Base-by-base conservation (phyloP, 1,284 basidiomycete species). In the Boletus mariae region DNA sequence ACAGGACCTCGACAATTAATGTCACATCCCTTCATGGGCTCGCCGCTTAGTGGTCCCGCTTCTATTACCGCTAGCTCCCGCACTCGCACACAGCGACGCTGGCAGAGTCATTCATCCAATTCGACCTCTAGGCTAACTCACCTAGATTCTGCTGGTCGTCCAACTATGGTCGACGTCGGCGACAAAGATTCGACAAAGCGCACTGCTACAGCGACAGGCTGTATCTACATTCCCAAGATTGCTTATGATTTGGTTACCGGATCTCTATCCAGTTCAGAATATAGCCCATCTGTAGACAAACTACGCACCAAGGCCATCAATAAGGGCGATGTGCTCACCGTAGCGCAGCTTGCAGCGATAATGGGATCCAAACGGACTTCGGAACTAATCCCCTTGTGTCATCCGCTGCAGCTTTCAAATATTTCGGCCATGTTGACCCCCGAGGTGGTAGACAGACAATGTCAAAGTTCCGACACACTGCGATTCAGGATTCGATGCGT, bases 301-400 rank as follows among this genome's bases (percentile, higher is more conserved):
- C 73, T 73, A 31, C 71, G 72, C 49, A 70, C 66, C 11, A 86
- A 87, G 66, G 75, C 76, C 7, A 73, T 74, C 42, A 71, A 75
- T 34, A 92, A 94, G 70, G 85, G 92, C 47, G 80, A 94, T 70
- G 81, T 84, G n/a, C 71, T 93, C 46, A 82, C 83, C 11, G 81
- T 91, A 17, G 87, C 90, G 15, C 87, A 92, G 61, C 74, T 94
- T 25, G 92, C 92, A 2, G 93, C 84, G 12, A 90, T 94, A 66
- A 92, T 93, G 85, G 92, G 80, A 8, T 83, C 87, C 55, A 95
- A 95, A 69, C 82, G 82, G 53, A 94, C 92, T 1, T 76, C 87
- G 26, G 83, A 85, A 41, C 76, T 94, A 43, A 94, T 95, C 52
- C 92, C 92, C 3, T 75, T 94, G 8, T 94, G 92, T 62, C 93